Conservation (phyloP, 345 rosid genomes). For the Eucalyptus victrix region DNA sequence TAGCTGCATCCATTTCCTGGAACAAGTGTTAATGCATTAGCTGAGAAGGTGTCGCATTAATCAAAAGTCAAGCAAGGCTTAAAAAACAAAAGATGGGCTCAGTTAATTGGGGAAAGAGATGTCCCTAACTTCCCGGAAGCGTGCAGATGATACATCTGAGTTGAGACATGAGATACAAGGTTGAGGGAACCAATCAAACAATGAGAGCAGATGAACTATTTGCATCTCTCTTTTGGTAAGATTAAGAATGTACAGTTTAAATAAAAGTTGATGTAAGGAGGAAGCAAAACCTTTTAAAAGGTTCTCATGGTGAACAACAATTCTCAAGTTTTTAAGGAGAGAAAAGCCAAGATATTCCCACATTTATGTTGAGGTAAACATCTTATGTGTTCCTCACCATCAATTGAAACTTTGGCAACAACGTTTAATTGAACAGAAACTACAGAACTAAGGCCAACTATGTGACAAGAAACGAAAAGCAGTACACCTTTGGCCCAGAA, state of each 20-base stretch:
- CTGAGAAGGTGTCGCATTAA: background rate
- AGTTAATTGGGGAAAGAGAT: background rate
- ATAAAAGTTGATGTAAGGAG: background rate
- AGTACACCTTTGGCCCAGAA: background rate
- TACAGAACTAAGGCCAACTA: background rate
- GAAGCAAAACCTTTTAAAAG: background rate
- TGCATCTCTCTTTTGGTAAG: background rate
- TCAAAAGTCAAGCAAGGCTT: background rate
- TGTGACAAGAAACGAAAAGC: background rate
- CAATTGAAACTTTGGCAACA: background rate
- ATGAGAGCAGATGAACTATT: background rate
- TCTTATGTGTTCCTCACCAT: background rate
- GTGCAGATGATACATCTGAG: background rate
- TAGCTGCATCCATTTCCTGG: constrained; percentile 89
- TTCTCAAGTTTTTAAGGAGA: background rate
- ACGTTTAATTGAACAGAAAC: background rate
- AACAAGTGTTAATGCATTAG: background rate
- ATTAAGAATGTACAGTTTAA: background rate
- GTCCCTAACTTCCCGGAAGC: background rate
- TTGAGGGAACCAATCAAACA: background rate
- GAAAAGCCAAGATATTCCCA: background rate
- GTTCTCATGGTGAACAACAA: background rate
- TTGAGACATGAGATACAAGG: background rate
- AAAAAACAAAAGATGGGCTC: background rate
- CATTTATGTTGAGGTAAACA: background rate